A percentile compares a stretch with the other conserved stretches of the same genome.
Evolutionary conservation across 805 yeast species (phyloP).

Genomic region (Sugiyamaella marilandica): DNA sequence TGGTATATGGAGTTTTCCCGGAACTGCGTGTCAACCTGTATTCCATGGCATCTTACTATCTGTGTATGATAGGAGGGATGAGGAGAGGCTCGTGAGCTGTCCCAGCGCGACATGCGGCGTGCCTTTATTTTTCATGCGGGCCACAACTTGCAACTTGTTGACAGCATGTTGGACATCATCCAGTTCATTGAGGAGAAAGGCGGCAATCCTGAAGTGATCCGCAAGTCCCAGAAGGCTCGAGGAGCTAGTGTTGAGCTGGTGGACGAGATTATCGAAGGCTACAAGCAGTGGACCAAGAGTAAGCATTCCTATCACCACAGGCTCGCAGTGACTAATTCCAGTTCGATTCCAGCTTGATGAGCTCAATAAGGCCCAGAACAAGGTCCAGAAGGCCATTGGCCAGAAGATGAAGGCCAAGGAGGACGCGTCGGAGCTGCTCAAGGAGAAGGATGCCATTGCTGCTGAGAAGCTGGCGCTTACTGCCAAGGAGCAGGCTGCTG

Average conservation of each 20-base stretch:
- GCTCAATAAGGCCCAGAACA: conserved; percentile 80
- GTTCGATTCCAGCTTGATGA: conserved; percentile 86
- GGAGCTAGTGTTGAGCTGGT: conserved; percentile 92
- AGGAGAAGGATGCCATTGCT: conserved; percentile 71
- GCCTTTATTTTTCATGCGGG: not conserved
- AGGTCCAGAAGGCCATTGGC: conserved; percentile 90
- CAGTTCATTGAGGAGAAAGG: conserved; percentile 95
- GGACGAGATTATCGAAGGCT: conserved; percentile 88
- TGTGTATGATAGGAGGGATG: too few relatives aligned
- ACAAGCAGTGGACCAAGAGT: conserved; percentile 84
- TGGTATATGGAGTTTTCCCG: too few relatives aligned
- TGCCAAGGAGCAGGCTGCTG: conserved; percentile 73
- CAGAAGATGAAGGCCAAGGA: conserved; percentile 89
- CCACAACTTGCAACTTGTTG: not conserved
- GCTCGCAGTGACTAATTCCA: conserved; percentile 18
- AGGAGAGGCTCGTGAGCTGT: too few relatives aligned
- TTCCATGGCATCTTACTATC: too few relatives aligned
- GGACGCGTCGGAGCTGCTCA: conserved; percentile 80
- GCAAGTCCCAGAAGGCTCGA: conserved; percentile 87
- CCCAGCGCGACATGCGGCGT: not conserved
- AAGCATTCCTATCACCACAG: conserved; percentile 3
- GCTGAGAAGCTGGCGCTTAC: conserved; percentile 63
- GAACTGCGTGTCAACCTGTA: too few relatives aligned
- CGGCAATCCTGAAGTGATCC: conserved; percentile 87
- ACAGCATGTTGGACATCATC: conserved; percentile 79